These are phyloP conservation scores for Sutorius australiensis DNA, from an alignment of 768 basidiomycete genomes.

Conservation along the genomic window DNA sequence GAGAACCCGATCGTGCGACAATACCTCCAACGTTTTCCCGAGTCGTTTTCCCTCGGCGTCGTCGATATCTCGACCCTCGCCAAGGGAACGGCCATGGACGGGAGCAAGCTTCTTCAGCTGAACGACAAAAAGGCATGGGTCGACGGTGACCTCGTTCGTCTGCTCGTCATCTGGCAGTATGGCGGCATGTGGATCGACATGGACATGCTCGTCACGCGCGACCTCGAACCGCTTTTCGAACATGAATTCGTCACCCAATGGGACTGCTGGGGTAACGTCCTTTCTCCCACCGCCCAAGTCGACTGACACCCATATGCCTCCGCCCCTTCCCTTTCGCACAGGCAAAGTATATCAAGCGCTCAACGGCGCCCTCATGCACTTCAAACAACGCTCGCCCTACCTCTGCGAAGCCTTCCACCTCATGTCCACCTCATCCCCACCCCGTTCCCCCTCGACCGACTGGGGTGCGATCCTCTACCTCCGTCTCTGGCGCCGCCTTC, in stretches of 20 bases:
- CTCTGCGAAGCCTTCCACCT: constrained; percentile 95
- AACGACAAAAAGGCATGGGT: constrained; percentile 85
- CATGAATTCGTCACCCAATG: constrained; percentile 97
- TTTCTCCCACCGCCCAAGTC: background rate
- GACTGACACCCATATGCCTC: constrained; percentile 1
- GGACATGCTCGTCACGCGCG: constrained; percentile 88
- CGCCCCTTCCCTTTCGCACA: constrained; percentile 21
- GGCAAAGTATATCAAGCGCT: constrained; percentile 74
- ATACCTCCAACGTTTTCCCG: constrained; percentile 63
- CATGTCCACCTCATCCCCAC: constrained; percentile 72
- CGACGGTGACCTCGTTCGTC: constrained; percentile 87
- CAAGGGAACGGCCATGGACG: constrained; percentile 71
- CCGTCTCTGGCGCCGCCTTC: constrained; percentile 83
- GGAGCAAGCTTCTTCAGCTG: constrained; percentile 53
- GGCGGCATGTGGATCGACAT: constrained; percentile 98
- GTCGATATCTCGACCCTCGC: constrained; percentile 70
- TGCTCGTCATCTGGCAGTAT: constrained; percentile 82
- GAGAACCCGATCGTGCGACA: constrained; percentile 51
- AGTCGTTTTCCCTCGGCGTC: constrained; percentile 61
- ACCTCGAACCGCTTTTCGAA: constrained; percentile 80
- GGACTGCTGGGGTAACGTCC: constrained; percentile 88
- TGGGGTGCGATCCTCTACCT: constrained; percentile 93
- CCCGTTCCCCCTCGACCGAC: constrained; percentile 78
- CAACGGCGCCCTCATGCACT: constrained; percentile 95
- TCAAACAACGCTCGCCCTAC: constrained; percentile 85